Conservation (phyloP, 805 yeast genomes). For the Candida manassasensis region DNA sequence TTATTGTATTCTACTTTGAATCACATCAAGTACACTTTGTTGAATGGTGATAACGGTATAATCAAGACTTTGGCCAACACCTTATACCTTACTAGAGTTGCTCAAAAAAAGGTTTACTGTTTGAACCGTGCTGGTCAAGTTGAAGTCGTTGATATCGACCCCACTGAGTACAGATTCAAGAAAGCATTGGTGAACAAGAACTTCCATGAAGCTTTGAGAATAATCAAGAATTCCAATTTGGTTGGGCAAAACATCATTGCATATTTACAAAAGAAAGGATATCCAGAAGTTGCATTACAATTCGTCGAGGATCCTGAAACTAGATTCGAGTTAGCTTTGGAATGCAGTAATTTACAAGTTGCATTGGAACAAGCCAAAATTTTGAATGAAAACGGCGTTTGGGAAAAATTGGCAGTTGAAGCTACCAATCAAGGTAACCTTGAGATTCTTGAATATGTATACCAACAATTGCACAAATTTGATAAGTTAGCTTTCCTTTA, state of each 20-base stretch:
- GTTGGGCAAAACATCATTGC: constrained; percentile 98
- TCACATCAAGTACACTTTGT: constrained; percentile 88
- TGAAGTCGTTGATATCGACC: constrained; percentile 76
- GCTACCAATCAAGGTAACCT: constrained; percentile 89
- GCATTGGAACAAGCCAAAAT: constrained; percentile 87
- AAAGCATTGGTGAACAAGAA: constrained; percentile 85
- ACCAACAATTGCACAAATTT: constrained; percentile 80
- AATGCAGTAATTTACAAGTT: constrained; percentile 80
- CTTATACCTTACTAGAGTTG: constrained; percentile 69
- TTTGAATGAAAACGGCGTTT: constrained; percentile 60
- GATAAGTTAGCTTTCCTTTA: constrained; percentile 90
- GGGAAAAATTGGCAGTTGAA: constrained; percentile 81
- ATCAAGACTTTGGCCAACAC: constrained; percentile 90
- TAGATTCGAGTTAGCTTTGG: constrained; percentile 90
- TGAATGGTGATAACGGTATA: constrained; percentile 94
- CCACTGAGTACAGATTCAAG: constrained; percentile 96
- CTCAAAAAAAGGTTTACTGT: constrained; percentile 70
- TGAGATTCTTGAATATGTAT: constrained; percentile 77
- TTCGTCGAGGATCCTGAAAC: constrained; percentile 96
- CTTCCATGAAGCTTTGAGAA: constrained; percentile 85
- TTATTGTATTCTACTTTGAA: constrained; percentile 89
- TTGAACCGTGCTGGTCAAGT: constrained; percentile 83
- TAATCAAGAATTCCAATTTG: constrained; percentile 81
- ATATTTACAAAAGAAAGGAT: constrained; percentile 89
- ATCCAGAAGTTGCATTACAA: constrained; percentile 95